Percentiles rank a stretch among this genome's conserved stretches.
These are phyloP conservation scores for Madurella fahalii DNA, from an alignment of 2,329 filamentous ascomycete genomes.

Conservation along the genomic window DNA sequence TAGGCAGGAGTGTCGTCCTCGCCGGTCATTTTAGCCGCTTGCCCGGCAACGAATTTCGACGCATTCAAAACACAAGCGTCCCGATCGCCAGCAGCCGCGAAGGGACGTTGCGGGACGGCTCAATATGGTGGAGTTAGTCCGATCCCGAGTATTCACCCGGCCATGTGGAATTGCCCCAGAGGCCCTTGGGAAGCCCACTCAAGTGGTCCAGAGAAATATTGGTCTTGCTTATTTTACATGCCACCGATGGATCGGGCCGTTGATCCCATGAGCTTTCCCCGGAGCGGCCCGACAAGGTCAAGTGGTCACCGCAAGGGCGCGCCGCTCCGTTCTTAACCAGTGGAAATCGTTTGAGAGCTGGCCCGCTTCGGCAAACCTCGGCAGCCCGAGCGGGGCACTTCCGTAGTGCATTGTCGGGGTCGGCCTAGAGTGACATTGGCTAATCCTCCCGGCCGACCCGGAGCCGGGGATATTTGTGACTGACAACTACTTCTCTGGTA, in stretches of 20 bases:
- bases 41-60: background rate
- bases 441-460: background rate
- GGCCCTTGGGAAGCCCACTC: background rate
- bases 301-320: conserved; percentile 10
- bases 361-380: conserved; percentile 3
- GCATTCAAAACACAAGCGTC: background rate
- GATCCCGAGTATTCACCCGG: background rate
- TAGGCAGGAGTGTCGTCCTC: background rate
- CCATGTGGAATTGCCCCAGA: background rate
- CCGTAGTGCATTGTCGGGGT: background rate
- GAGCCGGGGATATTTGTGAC: background rate
- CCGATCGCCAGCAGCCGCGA: background rate
- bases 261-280: no score
- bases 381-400: conserved; percentile 1
- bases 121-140: background rate
- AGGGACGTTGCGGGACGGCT: background rate
- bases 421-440: background rate
- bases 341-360: background rate
- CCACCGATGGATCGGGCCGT: no score
- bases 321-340: background rate
- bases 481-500: background rate
- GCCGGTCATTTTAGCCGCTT: background rate
- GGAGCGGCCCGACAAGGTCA: background rate
- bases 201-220: background rate
- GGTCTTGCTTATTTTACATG: background rate